phyloP scores from a whole-genome alignment of 108 stramenopile genomes.

The Cyclotella choctawhatcheeana region DNA sequence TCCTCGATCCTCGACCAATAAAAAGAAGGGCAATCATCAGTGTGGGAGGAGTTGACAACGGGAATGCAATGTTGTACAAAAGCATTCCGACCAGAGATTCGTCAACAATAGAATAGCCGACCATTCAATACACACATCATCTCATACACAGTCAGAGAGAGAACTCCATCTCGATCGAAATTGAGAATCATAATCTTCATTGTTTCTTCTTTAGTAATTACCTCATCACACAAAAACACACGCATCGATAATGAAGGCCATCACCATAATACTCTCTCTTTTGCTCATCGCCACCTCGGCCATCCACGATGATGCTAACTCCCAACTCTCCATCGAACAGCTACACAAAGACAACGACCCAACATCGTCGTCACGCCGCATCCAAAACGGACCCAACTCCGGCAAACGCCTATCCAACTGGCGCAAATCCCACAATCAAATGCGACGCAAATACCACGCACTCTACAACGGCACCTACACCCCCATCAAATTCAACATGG shows the following conservation, averaged over 20 bases:
- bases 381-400: conserved; percentile 13
- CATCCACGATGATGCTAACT: neutral
- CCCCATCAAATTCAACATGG: neutral
- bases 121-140: too few relatives aligned
- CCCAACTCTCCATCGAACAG: neutral
- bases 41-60: too few relatives aligned
- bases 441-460: conserved; percentile 7
- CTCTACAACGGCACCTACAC: neutral
- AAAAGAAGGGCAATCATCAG: too few relatives aligned
- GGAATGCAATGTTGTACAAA: too few relatives aligned
- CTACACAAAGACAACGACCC: neutral
- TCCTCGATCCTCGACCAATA: too few relatives aligned
- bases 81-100: too few relatives aligned
- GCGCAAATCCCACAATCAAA: conserved; percentile 6
- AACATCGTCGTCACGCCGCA: neutral
- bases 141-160: too few relatives aligned
- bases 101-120: too few relatives aligned
- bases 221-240: too few relatives aligned
- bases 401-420: neutral
- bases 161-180: too few relatives aligned
- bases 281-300: conserved; percentile 1
- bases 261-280: conserved; percentile 10
- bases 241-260: neutral
- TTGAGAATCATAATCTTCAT: too few relatives aligned
- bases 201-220: too few relatives aligned